Percentiles rank a stretch among this genome's conserved stretches.
phyloP scores from a whole-genome alignment of 371 early-diverging fungal species.

The Mortierella sp. region DNA sequence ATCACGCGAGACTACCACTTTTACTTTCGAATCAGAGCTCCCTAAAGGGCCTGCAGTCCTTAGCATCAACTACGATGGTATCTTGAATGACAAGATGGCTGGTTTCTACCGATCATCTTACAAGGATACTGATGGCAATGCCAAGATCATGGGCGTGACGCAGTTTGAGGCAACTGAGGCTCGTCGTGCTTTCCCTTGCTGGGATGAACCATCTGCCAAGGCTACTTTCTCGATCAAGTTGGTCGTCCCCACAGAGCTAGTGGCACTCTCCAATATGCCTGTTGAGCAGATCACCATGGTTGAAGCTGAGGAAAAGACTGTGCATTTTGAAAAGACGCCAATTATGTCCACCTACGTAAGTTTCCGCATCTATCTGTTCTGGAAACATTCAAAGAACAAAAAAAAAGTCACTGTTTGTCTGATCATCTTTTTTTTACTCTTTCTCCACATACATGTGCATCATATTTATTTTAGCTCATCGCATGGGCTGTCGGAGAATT shows the following conservation, averaged over 20 bases:
- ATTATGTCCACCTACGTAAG: conserved; percentile 90
- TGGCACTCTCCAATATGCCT: conserved; percentile 91
- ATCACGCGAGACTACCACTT: conserved; percentile 69
- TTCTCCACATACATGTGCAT: too few relatives aligned
- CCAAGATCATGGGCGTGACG: conserved; percentile 84
- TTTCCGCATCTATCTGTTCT: conserved; percentile 9
- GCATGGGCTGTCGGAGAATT: conserved; percentile 93
- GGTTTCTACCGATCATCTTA: conserved; percentile 90
- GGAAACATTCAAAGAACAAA: too few relatives aligned
- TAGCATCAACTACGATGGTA: conserved; percentile 74
- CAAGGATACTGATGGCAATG: conserved; percentile 71
- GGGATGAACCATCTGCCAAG: conserved; percentile 91
- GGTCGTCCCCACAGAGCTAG: conserved; percentile 70
- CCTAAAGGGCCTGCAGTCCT: conserved; percentile 68
- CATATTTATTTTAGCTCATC: conserved; percentile 66
- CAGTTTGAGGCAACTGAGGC: conserved; percentile 96
- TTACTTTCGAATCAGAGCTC: conserved; percentile 68
- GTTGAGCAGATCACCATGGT: conserved; percentile 59
- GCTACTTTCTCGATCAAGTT: conserved; percentile 92
- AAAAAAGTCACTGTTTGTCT: too few relatives aligned
- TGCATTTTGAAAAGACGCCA: conserved; percentile 84
- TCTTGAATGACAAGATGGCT: conserved; percentile 84
- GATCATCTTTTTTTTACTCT: not conserved
- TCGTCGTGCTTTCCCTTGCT: conserved; percentile 93
- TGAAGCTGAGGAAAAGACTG: conserved; percentile 45